Conservation (phyloP, 2,329 filamentous ascomycete species). For the Blastomyces silverae region DNA sequence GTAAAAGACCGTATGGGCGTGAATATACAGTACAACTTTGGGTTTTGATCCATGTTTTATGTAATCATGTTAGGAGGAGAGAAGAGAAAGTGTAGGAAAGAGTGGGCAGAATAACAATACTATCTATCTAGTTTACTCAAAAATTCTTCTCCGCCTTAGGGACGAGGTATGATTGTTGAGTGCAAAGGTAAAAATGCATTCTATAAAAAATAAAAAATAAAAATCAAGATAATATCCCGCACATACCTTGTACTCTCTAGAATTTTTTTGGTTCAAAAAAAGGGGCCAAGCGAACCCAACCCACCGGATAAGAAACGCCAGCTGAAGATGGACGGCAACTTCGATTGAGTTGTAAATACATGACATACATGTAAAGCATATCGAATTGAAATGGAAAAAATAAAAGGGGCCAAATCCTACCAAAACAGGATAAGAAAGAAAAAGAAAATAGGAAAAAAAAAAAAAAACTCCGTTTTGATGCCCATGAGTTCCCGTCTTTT, state of each 20-base stretch:
- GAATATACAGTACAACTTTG: neutral
- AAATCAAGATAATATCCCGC: neutral
- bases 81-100: neutral
- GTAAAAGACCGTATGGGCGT: neutral
- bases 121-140: no score
- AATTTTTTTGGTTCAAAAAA: neutral
- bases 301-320: neutral
- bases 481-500: slow-evolving; percentile 2
- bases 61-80: neutral
- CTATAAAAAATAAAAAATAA: neutral
- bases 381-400: neutral
- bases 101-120: neutral
- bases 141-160: neutral
- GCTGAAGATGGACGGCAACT: neutral
- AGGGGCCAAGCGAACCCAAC: neutral
- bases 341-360: neutral
- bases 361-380: neutral
- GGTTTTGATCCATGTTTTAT: neutral
- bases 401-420: slow-evolving; percentile 15
- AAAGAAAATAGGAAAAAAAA: slow-evolving; percentile 1
- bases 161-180: no score
- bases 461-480: slow-evolving; percentile 4
- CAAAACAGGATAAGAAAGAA: neutral
- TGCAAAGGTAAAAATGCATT: neutral
- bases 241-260: neutral